Percentiles rank a stretch among this genome's conserved stretches.
Conservation (phyloP, 2,329 filamentous ascomycete species). For the Geoglossum cookeanum region DNA sequence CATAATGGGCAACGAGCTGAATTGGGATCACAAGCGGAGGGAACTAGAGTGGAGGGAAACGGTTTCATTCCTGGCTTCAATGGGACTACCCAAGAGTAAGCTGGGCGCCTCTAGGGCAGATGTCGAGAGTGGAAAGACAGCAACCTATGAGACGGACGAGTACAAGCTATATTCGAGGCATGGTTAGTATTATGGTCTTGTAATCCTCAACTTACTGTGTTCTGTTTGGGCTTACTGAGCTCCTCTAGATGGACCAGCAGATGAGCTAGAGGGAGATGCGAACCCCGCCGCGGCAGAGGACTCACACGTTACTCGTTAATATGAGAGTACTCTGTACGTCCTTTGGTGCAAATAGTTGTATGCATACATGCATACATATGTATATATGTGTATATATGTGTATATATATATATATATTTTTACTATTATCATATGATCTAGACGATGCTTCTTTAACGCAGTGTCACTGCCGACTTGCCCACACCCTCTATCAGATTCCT, state of each 20-base stretch:
- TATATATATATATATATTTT: too few relatives aligned
- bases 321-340: background rate
- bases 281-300: background rate
- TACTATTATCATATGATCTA: too few relatives aligned
- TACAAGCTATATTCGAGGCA: constrained; percentile 22
- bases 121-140: constrained; percentile 35
- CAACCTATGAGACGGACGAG: constrained; percentile 23
- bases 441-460: too few relatives aligned
- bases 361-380: too few relatives aligned
- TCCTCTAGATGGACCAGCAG: background rate
- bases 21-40: constrained; percentile 55
- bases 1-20: constrained; percentile 68
- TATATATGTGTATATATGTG: too few relatives aligned
- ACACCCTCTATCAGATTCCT: too few relatives aligned
- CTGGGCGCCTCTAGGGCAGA: constrained; percentile 35
- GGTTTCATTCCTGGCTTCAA: constrained; percentile 36
- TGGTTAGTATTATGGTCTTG: constrained; percentile 16
- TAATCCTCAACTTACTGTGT: background rate
- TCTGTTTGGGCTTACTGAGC: background rate
- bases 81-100: constrained; percentile 41
- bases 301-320: background rate
- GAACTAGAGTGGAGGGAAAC: constrained; percentile 65
- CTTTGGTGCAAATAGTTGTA: background rate
- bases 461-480: too few relatives aligned
- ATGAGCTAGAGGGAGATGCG: background rate